A percentile compares a stretch with the other conserved stretches of the same genome.
Conservation (phyloP, 1,284 basidiomycete genomes). For the Hemileia vastatrix region DNA sequence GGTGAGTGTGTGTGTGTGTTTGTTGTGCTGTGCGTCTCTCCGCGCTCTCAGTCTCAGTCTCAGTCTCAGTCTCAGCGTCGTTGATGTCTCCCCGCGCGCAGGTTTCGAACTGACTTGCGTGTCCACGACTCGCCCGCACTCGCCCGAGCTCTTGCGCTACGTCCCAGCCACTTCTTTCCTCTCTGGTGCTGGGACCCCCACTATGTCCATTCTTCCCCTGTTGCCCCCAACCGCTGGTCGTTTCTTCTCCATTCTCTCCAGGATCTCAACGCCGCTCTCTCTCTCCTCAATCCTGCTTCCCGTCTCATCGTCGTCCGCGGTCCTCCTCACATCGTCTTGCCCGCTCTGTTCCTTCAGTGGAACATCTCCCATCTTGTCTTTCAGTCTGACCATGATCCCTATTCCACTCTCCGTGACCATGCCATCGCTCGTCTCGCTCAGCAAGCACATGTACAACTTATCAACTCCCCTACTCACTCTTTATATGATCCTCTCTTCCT, state of each 20-base stretch:
- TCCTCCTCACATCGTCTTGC: constrained; percentile 47
- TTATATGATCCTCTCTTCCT: constrained; percentile 43
- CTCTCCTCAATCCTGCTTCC: constrained; percentile 45
- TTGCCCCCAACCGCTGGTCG: constrained; percentile 50
- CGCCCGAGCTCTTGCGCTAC: constrained; percentile 46
- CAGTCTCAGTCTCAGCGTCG: too few species aligned
- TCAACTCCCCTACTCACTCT: constrained; percentile 46
- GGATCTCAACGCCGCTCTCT: constrained; percentile 46
- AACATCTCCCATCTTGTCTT: constrained; percentile 50
- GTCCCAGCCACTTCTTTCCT: constrained; percentile 47
- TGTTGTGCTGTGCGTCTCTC: too few species aligned
- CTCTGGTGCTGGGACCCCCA: constrained; percentile 45
- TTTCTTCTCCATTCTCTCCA: constrained; percentile 47
- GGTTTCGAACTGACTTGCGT: constrained; percentile 51
- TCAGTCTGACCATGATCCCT: constrained; percentile 41
- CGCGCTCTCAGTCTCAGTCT: too few species aligned
- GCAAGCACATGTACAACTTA: constrained; percentile 41
- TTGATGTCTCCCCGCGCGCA: too few species aligned
- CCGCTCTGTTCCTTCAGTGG: constrained; percentile 48
- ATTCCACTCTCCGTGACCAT: constrained; percentile 36
- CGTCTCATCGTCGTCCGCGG: constrained; percentile 51
- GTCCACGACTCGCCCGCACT: constrained; percentile 51
- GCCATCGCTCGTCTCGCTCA: constrained; percentile 37
- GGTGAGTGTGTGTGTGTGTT: too few species aligned
- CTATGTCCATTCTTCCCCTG: constrained; percentile 49